Percentiles rank a stretch among this genome's conserved stretches.
Conservation (phyloP, 225 moss, liverwort and hornwort species). For the Marchantia polymorpha region DNA sequence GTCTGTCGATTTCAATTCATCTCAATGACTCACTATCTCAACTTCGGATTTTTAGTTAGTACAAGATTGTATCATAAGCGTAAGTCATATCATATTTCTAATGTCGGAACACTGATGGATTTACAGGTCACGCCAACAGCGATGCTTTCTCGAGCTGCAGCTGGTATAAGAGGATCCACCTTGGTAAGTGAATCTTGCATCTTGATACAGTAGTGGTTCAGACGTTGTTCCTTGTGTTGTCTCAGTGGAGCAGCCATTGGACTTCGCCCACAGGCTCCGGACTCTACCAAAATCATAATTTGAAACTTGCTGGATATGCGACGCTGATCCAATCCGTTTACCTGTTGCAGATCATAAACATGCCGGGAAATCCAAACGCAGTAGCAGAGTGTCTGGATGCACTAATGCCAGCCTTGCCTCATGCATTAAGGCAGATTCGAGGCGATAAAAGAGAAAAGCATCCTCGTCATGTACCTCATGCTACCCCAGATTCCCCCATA, state of each 20-base stretch:
- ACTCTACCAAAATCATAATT: neutral
- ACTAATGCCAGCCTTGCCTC: slow-evolving; percentile 87
- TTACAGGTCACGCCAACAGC: slow-evolving; percentile 91
- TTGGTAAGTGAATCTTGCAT: slow-evolving; percentile 49
- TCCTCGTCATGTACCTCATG: slow-evolving; percentile 82
- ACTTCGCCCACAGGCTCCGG: neutral
- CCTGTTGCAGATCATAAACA: slow-evolving; percentile 75
- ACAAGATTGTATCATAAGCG: too few species aligned
- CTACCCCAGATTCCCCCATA: slow-evolving; percentile 16
- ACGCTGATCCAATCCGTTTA: neutral
- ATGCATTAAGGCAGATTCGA: slow-evolving; percentile 81
- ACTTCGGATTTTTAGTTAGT: too few species aligned
- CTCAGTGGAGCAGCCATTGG: neutral
- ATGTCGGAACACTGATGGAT: neutral
- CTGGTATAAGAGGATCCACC: slow-evolving; percentile 93
- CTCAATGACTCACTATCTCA: too few species aligned
- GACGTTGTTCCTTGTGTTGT: neutral
- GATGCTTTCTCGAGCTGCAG: slow-evolving; percentile 87
- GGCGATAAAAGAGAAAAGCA: slow-evolving; percentile 98
- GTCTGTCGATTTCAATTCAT: too few species aligned
- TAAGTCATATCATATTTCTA: too few species aligned
- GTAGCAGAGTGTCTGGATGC: slow-evolving; percentile 88
- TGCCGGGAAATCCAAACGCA: slow-evolving; percentile 99
- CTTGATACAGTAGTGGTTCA: neutral
- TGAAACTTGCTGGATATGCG: neutral